Base-by-base conservation (phyloP, 148 eudicot genomes). In the Chenopodium formosanum region DNA sequence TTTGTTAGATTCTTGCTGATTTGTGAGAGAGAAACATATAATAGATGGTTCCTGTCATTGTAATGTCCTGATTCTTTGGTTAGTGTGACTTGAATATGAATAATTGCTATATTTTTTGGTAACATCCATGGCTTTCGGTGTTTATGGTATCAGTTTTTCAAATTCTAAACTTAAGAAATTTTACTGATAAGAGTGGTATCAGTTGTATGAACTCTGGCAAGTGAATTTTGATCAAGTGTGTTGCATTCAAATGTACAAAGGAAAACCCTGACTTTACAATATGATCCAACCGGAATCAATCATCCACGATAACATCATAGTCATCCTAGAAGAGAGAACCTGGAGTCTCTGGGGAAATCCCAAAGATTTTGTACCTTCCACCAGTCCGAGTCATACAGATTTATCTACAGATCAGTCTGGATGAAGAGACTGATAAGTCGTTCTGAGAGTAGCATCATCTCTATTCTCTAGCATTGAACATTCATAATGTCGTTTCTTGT, bases 1-100 rank as follows among this genome's bases (percentile, higher is more conserved):
- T 73, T 50, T 37, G 17, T 47, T 62, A 78, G 81, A 44, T 64
- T 47, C 65, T 78, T 64, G 85, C 23, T 63, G 70, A 73, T 46
- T 68, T 69, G 77, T 74, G 25, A 60, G 58, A 12, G 60, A 78
- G 69, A 76, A 82, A 63, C 73, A 27, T 31, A 63, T 48, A 47
- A 48, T 50, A 22, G n/a, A 46, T 32, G 65, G 22, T 31, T 83
- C 64, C 11, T 63, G 23, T 74, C 34, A 31, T 20, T 64, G 78
- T 74, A 25, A 65, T 56, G 52, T 47, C 73, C 17, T 9, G 17
- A 32, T 68, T 37, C 29, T 50, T 31, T 29, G 25, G 63, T 16
- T 67, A 50, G 20, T 67, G 31, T 46, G 56, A 52, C 44, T 19
- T 56, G 47, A 58, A 50, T 74, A 69, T 69, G 14, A 1, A 44